These are phyloP conservation scores for Trichophyton schoenleinii DNA, from an alignment of 2,329 filamentous ascomycete genomes.

Conservation along the genomic window DNA sequence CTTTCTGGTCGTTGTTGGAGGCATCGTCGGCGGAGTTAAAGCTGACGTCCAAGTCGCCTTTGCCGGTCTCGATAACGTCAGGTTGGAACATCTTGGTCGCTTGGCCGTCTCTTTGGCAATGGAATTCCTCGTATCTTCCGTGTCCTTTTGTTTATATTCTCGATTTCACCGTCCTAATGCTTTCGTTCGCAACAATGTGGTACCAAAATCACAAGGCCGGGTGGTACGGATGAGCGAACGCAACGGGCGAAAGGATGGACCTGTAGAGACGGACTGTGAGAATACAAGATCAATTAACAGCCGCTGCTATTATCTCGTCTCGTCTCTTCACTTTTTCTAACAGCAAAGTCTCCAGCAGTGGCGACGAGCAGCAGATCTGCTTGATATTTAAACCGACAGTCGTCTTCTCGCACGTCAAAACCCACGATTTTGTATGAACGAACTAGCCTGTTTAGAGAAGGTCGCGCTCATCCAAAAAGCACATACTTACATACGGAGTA, in stretches of 20 bases:
- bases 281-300: not conserved
- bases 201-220: not conserved
- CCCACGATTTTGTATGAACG: not conserved
- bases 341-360: no score
- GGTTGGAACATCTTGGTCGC: not conserved
- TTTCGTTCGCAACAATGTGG: not conserved
- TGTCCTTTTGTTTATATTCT: not conserved
- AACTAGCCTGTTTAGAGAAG: not conserved
- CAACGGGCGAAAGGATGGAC: not conserved
- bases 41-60: slow-evolving; percentile 4
- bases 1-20: slow-evolving; percentile 11
- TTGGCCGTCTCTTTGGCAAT: not conserved
- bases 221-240: not conserved
- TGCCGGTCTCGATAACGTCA: not conserved
- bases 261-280: not conserved
- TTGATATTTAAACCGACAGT: not conserved
- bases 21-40: slow-evolving; percentile 11
- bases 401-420: not conserved
- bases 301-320: not conserved
- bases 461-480: not conserved
- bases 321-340: not conserved
- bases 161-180: not conserved
- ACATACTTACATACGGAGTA: not conserved
- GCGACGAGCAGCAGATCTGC: no score
- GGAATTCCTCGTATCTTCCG: not conserved